These are phyloP conservation scores for Bipolaris cookei DNA, from an alignment of 2,329 filamentous ascomycete genomes.

Conservation along the genomic window DNA sequence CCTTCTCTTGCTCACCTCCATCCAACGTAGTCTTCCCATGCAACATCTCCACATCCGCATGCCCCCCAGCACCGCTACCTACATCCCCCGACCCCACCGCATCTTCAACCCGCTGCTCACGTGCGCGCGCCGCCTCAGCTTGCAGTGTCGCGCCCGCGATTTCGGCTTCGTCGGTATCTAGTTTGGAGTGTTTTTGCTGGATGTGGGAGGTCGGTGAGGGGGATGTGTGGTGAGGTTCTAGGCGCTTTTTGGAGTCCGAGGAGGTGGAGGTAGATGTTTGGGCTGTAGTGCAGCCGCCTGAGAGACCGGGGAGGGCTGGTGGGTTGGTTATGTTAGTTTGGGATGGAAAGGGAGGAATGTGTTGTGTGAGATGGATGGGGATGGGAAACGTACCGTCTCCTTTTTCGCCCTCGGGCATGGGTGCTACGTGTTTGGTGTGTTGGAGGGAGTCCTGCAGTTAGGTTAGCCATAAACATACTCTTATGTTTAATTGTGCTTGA, in stretches of 20 bases:
- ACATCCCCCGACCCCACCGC: neutral
- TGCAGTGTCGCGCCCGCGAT: constrained; percentile 1
- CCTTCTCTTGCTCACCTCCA: neutral
- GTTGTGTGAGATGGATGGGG: neutral
- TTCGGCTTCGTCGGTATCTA: constrained; percentile 15
- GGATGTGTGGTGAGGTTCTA: constrained; percentile 6
- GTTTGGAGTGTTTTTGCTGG: constrained; percentile 14
- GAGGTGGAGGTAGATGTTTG: neutral
- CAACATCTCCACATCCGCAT: constrained; percentile 19
- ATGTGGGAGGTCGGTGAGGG: constrained; percentile 1
- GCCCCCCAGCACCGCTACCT: constrained; percentile 3
- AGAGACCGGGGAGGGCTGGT: constrained; percentile 19
- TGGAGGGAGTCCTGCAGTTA: constrained; percentile 34
- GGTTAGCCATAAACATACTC: neutral
- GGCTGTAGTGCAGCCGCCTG: constrained; percentile 16
- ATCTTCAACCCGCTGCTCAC: constrained; percentile 5
- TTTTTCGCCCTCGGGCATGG: constrained; percentile 44
- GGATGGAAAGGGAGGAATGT: too few species aligned
- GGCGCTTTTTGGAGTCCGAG: neutral
- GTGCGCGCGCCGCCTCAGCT: neutral
- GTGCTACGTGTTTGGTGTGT: constrained; percentile 46
- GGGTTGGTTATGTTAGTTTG: neutral
- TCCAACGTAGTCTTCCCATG: constrained; percentile 11
- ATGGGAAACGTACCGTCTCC: constrained; percentile 35
- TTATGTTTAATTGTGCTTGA: too few species aligned